Base-by-base conservation (phyloP, 257 asterid species). In the Jacaranda copaia region DNA sequence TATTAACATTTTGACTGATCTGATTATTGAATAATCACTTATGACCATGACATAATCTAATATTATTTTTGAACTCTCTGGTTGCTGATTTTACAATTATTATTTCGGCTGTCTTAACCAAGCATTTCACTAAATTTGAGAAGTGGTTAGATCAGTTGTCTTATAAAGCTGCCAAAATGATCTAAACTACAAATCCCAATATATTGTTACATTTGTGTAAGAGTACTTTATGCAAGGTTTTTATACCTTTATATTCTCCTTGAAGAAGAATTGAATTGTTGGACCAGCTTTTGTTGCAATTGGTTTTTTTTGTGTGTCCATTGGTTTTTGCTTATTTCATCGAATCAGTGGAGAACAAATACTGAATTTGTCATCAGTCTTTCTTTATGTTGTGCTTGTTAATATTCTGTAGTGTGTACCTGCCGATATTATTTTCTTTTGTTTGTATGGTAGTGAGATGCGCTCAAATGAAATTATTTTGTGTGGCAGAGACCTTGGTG, bases 401-500 rank as follows among this genome's bases (percentile, higher is more conserved):
- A 36, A 53, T 73, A n/a, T 68, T 46, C 7, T 66, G 32, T 69
- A 18, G 6, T 38, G 57, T 61, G n/a, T 61, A 64, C 64, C 58
- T 70, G 36, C 51, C 40, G 52, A 20, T n/a, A 14, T 8, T 66
- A 39, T 57, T 15, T 42, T 49, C 6, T 20, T 43, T 35, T 62
- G 40, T 53, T 32, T 40, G 25, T 45, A 25, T 46, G 45, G 49
- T 68, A 38, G n/a, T 72, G 79, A 67, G 36, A 46, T 55, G 20
- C 12, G 5, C 63, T 79, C 20, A 69, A 51, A 58, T 60, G 39
- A 10, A 16, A 4, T 56, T 73, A 10, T 77, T 75, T 15, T 73
- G 52, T 72, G 82, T 90, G 88, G 76, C 97, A 96, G 99, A 96
- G 85, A 96, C 99, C 74, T 87, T 96, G 96, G 99, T 96, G 87